Evolutionary conservation across 352 stramenopile species (phyloP), one percentile per base, ranked within the genome.

Genomic region (Thraustochytrium sp.): DNA sequence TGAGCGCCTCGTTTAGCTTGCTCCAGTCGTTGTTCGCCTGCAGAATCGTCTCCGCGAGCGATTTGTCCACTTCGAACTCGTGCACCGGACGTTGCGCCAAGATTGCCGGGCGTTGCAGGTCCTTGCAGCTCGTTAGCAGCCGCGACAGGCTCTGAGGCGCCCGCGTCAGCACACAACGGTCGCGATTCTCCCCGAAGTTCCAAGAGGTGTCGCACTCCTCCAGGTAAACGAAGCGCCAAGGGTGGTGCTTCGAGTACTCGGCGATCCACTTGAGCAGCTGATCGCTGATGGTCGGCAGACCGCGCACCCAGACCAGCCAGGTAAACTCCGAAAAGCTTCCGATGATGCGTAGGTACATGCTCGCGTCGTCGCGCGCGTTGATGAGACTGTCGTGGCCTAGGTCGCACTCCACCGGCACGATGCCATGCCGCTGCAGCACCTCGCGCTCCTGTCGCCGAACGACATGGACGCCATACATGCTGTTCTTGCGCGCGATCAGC

Each of bases 111-210:
- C 65, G 65, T 36, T 77, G 65, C 38, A 77, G 65, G 31, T 77
- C 65, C 46, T 77, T 77, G 0, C 26, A 64, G 65, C 65, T 55
- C 5, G 65, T 77, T 2, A 77, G 26, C 68, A 77, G 65, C 31
- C 65, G 65, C 65, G 65, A 77, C 16, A 29, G 26, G 26, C 11
- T 44, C 46, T 36, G 68, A 5, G 65, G 65, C 68, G 65, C 65
- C 34, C 65, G 38, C 36, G 65, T 77, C 40, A 77, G 65, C 40
- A 77, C 65, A 36, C 65, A 77, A 8, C 65, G 65, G 29, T 77
- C 65, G 37, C 65, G 65, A 68, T 77, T 77, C 46, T 77, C 65
- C 13, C 65, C 65, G 64, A 77, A 77, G 65, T 77, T 77, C 65
- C 65, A 77, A 16, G 65, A 77, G 40, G 65, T 77, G 65, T 77